Conservation (phyloP, 192 early-diverging fungal species). For the Backusella sp. region DNA sequence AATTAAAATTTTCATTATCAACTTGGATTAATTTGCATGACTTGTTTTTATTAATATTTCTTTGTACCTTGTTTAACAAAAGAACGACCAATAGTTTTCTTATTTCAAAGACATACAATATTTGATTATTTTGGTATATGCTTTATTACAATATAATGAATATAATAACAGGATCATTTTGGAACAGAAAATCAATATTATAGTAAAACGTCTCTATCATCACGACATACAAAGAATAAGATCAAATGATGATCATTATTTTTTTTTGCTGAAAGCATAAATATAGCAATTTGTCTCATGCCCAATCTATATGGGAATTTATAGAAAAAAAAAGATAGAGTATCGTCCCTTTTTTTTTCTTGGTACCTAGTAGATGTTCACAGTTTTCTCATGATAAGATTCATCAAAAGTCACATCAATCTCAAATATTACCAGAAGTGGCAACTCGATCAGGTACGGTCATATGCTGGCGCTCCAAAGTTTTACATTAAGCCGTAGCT, state of each 20-base stretch:
- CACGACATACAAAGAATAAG: background rate
- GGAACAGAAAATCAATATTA: background rate
- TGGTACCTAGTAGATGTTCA: background rate
- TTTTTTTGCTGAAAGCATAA: background rate
- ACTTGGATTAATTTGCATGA: conserved; percentile 2
- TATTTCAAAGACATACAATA: background rate
- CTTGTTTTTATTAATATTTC: conserved; percentile 1
- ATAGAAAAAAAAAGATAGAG: background rate
- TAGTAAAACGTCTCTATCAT: background rate
- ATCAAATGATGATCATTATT: background rate
- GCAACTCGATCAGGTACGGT: background rate
- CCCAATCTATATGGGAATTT: background rate
- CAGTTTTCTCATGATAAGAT: background rate
- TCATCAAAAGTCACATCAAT: background rate
- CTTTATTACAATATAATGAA: background rate
- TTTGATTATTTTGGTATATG: background rate
- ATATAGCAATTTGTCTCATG: background rate
- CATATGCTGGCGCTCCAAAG: background rate
- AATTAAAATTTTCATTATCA: background rate
- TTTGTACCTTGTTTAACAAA: conserved; percentile 1
- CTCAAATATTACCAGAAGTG: background rate
- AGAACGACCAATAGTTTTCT: background rate
- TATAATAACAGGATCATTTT: background rate
- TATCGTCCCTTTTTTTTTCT: background rate
- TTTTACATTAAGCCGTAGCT: background rate